Conservation (phyloP, 1,139 yeast species). For the Suhomyces chickasaworum region DNA sequence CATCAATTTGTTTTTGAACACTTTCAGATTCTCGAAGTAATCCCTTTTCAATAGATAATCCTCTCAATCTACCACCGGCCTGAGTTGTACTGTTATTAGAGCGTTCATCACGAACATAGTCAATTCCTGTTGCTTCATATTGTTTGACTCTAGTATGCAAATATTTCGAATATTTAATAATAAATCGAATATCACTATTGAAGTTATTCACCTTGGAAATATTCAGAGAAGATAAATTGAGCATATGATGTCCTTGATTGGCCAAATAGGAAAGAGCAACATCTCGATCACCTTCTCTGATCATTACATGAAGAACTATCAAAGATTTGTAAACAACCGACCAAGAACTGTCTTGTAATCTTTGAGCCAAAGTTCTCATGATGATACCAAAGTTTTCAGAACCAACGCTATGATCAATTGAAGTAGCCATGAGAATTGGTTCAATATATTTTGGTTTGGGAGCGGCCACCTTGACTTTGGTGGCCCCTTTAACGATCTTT, state of each 20-base stretch:
- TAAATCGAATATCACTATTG: slow-evolving; percentile 59
- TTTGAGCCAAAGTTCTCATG: slow-evolving; percentile 58
- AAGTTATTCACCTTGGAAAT: slow-evolving; percentile 35
- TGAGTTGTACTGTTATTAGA: slow-evolving; percentile 49
- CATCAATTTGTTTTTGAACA: slow-evolving; percentile 78
- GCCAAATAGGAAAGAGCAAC: slow-evolving; percentile 68
- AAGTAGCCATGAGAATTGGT: slow-evolving; percentile 83
- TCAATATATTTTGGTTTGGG: slow-evolving; percentile 95
- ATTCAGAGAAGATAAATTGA: slow-evolving; percentile 47
- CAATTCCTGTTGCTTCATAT: slow-evolving; percentile 62
- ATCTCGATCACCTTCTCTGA: slow-evolving; percentile 83
- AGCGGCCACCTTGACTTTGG: slow-evolving; percentile 78
- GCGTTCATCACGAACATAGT: slow-evolving; percentile 75
- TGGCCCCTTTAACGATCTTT: slow-evolving; percentile 52
- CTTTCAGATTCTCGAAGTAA: slow-evolving; percentile 81
- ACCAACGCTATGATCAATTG: slow-evolving; percentile 38
- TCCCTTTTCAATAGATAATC: slow-evolving; percentile 74
- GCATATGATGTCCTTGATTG: slow-evolving; percentile 54
- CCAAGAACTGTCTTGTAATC: slow-evolving; percentile 84
- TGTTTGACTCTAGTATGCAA: slow-evolving; percentile 69
- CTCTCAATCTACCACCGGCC: slow-evolving; percentile 66
- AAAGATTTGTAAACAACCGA: slow-evolving; percentile 84
- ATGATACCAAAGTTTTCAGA: slow-evolving; percentile 67
- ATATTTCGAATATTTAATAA: slow-evolving; percentile 73
- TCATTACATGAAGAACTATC: slow-evolving; percentile 85